Percentiles rank a stretch among this genome's conserved stretches.
phyloP scores from a whole-genome alignment of 805 yeast species.

The Saccharomyces cerevisiae region DNA sequence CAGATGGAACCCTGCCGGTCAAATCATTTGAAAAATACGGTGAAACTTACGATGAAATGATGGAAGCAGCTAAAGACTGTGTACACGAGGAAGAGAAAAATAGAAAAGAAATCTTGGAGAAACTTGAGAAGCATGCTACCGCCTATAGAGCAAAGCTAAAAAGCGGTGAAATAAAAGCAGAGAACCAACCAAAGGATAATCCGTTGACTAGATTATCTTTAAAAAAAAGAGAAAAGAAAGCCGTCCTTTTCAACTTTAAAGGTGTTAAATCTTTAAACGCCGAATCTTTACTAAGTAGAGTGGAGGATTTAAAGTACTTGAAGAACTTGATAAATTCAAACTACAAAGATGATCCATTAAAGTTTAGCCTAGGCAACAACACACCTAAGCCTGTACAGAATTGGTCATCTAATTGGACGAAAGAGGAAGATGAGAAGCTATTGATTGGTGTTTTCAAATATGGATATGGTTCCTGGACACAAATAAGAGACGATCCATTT shows the following conservation, averaged over 20 bases:
- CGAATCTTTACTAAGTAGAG: constrained; percentile 73
- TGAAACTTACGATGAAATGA: constrained; percentile 66
- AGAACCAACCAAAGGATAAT: constrained; percentile 32
- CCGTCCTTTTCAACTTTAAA: constrained; percentile 78
- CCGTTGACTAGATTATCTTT: constrained; percentile 48
- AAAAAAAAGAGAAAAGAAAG: constrained; percentile 79
- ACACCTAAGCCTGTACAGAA: constrained; percentile 76
- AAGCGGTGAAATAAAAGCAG: constrained; percentile 28
- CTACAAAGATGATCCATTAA: constrained; percentile 45
- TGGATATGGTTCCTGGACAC: constrained; percentile 94
- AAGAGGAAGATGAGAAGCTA: constrained; percentile 77
- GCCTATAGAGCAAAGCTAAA: constrained; percentile 43
- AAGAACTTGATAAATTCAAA: constrained; percentile 44
- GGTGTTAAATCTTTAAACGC: constrained; percentile 89
- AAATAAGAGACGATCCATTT: constrained; percentile 91
- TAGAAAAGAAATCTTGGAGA: constrained; percentile 46
- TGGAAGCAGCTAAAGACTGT: constrained; percentile 50
- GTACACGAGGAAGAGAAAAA: constrained; percentile 59
- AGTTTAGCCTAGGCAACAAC: constrained; percentile 47
- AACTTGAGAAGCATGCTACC: constrained; percentile 51
- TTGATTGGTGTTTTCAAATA: constrained; percentile 82
- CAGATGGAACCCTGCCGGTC: constrained; percentile 82
- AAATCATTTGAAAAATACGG: constrained; percentile 74
- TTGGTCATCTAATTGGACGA: constrained; percentile 86
- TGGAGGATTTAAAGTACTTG: constrained; percentile 69